A percentile compares a stretch with the other conserved stretches of the same genome.
phyloP scores from a whole-genome alignment of 164 flowering plant species.

The Liriodendron chinense region DNA sequence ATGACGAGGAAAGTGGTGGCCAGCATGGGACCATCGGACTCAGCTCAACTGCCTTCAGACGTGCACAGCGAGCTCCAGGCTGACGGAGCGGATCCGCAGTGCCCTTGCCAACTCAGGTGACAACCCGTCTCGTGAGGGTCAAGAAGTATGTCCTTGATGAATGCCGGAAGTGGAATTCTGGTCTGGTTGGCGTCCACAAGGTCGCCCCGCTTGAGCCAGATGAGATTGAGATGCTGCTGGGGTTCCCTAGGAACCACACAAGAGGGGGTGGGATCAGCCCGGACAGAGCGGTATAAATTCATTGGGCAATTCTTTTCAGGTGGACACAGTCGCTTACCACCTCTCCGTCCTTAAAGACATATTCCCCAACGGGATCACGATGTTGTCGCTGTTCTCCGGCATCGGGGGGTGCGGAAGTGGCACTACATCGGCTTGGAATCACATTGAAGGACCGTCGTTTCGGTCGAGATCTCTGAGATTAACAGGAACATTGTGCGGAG shows the following conservation, averaged over 20 bases:
- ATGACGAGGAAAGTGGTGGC: constrained; percentile 86
- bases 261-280: constrained; percentile 33
- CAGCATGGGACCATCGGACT: constrained; percentile 77
- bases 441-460: constrained; percentile 72
- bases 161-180: constrained; percentile 85
- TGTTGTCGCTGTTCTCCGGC: constrained; percentile 41
- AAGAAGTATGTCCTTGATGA: constrained; percentile 61
- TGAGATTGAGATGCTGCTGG: constrained; percentile 36
- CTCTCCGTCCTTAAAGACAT: constrained; percentile 32
- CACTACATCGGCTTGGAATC: constrained; percentile 83
- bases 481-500: constrained; percentile 56
- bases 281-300: constrained; percentile 30
- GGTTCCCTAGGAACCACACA: constrained; percentile 36
- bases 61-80: constrained; percentile 62
- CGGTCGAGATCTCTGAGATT: constrained; percentile 76
- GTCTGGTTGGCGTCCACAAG: constrained; percentile 91
- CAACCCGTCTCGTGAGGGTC: constrained; percentile 56
- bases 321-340: constrained; percentile 42
- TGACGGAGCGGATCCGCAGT: constrained; percentile 67
- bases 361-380: constrained; percentile 30
- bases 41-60: constrained; percentile 80
- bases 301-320: constrained; percentile 41
- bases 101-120: constrained; percentile 47
- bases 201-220: constrained; percentile 72
- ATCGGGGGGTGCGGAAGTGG: constrained; percentile 51